These are phyloP conservation scores for Pichia sp. DNA, from an alignment of 1,139 yeast species.

Conservation along the genomic window DNA sequence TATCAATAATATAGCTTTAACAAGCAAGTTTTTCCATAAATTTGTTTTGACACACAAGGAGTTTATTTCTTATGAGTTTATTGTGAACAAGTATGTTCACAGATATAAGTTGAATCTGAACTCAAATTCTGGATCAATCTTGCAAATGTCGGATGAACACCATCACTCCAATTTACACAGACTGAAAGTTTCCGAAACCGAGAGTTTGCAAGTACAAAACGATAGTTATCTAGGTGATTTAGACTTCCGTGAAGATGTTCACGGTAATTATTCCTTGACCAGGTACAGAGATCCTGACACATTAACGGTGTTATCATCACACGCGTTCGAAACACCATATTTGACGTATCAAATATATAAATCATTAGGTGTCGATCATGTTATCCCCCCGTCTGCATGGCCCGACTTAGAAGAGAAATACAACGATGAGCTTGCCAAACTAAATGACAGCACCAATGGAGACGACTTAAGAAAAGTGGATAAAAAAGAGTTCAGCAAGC, in stretches of 20 bases:
- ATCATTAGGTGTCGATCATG: conserved; percentile 16
- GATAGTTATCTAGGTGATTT: not conserved
- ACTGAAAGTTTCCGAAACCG: conserved; percentile 4
- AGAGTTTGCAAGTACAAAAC: not conserved
- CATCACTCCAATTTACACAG: conserved; percentile 14
- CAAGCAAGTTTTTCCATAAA: conserved; percentile 12
- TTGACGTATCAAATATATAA: conserved; percentile 15
- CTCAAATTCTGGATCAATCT: not conserved
- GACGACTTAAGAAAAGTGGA: not conserved
- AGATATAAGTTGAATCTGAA: conserved; percentile 3
- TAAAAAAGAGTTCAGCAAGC: conserved; percentile 8
- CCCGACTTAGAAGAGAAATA: conserved; percentile 11
- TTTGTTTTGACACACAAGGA: conserved; percentile 14
- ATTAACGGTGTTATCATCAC: conserved; percentile 8
- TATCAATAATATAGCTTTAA: conserved; percentile 9
- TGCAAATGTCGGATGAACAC: conserved; percentile 8
- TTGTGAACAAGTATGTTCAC: conserved; percentile 5
- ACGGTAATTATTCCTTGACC: conserved; percentile 5
- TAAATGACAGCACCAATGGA: not conserved
- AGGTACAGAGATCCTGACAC: conserved; percentile 14
- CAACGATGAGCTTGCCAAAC: not conserved
- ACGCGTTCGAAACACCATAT: conserved; percentile 13
- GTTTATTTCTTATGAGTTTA: conserved; percentile 13
- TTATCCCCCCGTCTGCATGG: conserved; percentile 13
- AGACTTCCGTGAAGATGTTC: conserved; percentile 7